Evolutionary conservation across 768 basidiomycete species (phyloP).

Genomic region (Calocera viscosa): DNA sequence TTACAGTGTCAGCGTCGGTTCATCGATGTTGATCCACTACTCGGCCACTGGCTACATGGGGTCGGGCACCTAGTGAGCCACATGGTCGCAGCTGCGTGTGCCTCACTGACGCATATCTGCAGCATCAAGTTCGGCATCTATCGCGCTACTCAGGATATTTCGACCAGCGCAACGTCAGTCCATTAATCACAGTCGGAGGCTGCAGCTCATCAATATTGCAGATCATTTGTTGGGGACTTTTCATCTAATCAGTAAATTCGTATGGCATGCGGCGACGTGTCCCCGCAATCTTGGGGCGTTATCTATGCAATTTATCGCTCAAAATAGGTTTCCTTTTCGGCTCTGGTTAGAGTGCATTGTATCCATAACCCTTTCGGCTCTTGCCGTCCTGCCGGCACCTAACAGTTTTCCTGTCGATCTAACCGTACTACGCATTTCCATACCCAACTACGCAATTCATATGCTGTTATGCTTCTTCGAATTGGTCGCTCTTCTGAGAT

Average conservation of each 20-base stretch:
- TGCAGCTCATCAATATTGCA: background rate
- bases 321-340: background rate
- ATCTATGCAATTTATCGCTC: background rate
- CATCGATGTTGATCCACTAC: background rate
- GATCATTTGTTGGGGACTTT: background rate
- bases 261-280: background rate
- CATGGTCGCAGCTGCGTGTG: no score
- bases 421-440: no score
- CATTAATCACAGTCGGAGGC: background rate
- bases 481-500: no score
- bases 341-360: background rate
- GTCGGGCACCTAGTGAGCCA: background rate
- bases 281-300: background rate
- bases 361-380: no score
- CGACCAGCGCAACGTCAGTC: background rate
- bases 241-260: background rate
- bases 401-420: no score
- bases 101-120: background rate
- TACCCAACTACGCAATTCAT: no score
- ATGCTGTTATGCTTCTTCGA: no score
- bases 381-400: no score
- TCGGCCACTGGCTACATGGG: background rate
- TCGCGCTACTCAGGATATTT: background rate
- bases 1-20: background rate
- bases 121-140: background rate